Evolutionary conservation across 2,329 filamentous ascomycete species (phyloP), one percentile per base, ranked within the genome.

Genomic region (Zasmidium citrigriseum): DNA sequence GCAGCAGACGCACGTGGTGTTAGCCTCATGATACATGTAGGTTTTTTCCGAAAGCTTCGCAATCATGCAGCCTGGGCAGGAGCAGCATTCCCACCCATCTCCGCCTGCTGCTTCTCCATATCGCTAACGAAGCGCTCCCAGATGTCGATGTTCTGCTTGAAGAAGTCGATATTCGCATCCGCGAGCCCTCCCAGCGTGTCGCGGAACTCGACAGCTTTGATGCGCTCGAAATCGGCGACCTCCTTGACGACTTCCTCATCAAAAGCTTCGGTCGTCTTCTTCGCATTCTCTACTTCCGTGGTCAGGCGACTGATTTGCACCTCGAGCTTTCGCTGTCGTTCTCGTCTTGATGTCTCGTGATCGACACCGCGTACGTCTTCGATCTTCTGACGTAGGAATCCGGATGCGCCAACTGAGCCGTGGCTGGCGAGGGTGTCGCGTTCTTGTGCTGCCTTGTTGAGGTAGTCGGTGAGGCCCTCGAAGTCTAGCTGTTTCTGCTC

Each of bases 401-500:
- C 90, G 0, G 92, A 89, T 0, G 92, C 92, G 4, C 87, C 86
- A 64, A 90, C 79, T 11, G 66, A 67, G 41, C 64, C 64, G 50
- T 87, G 86, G 0, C 86, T 85, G 41, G 86, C 84, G 2, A 96
- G 85, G 16, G 84, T 81, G 75, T 99, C 95, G 49, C 93, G 89
- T 75, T 99, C 95, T 2, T 86, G 79, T 2, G 91, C 91, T 0
- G 91, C 91, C 74, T 96, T 96, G 77, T 90, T 90, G 54, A 97
- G 89, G 75, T 98, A 98, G 73, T 98, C 93, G 24, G 92, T 96
- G 29, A 99, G 83, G 64, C 91, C 93, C 77, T 99, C 95, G 70
- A 93, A 96, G 78, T 99, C 95, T 58, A 99, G 88, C 74, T 99
- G 95, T 74, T 99, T 99, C 78, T 96, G 92, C 78, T 99, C 95